Evolutionary conservation across 2,329 filamentous ascomycete species (phyloP), one percentile per base, ranked within the genome.

Genomic region (Orbilia javanica): DNA sequence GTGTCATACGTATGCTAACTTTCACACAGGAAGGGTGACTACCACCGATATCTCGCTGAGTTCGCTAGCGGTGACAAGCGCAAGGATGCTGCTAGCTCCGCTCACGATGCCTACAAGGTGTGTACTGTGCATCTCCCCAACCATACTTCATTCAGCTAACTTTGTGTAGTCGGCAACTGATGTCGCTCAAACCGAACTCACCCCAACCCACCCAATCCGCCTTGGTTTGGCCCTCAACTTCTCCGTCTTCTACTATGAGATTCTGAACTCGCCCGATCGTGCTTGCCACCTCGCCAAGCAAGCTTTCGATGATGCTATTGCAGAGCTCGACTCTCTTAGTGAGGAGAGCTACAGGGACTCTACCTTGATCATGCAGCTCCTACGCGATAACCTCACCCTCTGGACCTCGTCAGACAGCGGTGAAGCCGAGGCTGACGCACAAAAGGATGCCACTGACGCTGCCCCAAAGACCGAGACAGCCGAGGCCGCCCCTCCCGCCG

Each of bases 281-380:
- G 95, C 94, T 84, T 97, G 95, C 91, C 94, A 97, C 86, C 91
- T 97, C 82, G 95, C 93, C 86, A 97, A 97, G 90, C 93, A 95
- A 86, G 93, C 93, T 76, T 97, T 97, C 84, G 93, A 97, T 84
- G 95, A 98, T 86, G 95, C 95, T 82, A 97, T 97, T 89, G 94
- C 94, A 94, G 94, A 97, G 89, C 93, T 97, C 82, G 94, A 97
- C 86, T 97, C 94, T 82, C 88, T 97, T 82, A 96, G 93, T 85
- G 94, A 97, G 90, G 94, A 97, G 89, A 96, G 93, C 90, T 97
- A 97, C 92, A 97, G 97, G 90, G 94, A 97, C 88, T 97, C 93
- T 55, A 97, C 94, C 80, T 91, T 97, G 83, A 97, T 97, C 87
- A 97, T 97, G 94, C 94, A 97, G 89, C 92, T 97, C 80, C 91